Base-by-base conservation (phyloP, 306 rosid species). In the Corylus heterophylla region DNA sequence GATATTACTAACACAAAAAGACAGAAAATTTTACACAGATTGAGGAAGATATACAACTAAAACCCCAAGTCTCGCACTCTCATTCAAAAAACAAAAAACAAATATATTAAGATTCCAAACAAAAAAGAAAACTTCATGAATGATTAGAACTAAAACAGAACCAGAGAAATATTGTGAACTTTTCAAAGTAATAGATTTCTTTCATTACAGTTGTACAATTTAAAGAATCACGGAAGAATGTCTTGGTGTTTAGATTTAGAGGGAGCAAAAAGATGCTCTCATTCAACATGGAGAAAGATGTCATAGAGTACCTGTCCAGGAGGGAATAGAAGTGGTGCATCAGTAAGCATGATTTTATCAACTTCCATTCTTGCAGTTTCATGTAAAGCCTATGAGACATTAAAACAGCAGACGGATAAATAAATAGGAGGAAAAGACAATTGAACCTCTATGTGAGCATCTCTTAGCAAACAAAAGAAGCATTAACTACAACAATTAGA, bases 301-400 rank as follows among this genome's bases (percentile, higher is more conserved):
- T 20, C 39, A 67, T 58, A 82, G 71, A 55, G 71, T 85, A 93
- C 98, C 98, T 93, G 99, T 75, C 97, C 96, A 1, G 99, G 98
- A 68, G 97, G 96, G 85, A 95, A 95, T 73, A 93, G 79, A 85
- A 93, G 97, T 51, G 97, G 98, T 72, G 94, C 94, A 84, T 95
- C 97, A 10, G 99, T 95, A 54, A 95, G 94, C 98, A 95, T 93
- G 87, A 90, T 90, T 82, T 93, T 95, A 86, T 93, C 97, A 77
- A 93, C 89, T 80, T 91, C 97, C 81, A 67, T 69, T 66, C 73
- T 85, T 35, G 97, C 93, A 35, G 93, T 67, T 71, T 82, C 86
- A 69, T 78, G 90, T 82, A 87, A 83, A 86, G 77, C 77, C 93
- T 92, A 63, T 50, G 69, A 12, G 78, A 39, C 63, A 82, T 35